Evolutionary conservation across 208 protist species (phyloP).

Genomic region (Leishmania tropica): DNA sequence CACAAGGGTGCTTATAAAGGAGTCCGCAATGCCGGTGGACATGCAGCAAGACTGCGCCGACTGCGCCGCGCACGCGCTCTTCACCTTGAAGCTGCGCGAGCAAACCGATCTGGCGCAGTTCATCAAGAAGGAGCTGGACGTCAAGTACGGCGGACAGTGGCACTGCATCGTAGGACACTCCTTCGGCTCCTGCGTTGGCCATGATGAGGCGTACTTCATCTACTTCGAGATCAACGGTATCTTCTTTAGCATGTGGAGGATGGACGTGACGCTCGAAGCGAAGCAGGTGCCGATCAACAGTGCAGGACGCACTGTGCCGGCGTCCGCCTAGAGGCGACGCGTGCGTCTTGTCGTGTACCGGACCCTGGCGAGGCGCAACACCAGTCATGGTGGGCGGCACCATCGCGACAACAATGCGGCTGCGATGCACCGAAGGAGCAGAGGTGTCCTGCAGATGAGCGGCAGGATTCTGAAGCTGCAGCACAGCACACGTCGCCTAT

Average conservation of each 20-base stretch:
- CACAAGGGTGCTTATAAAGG: conserved; percentile 66
- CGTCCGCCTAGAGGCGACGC: neutral
- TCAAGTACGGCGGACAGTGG: conserved; percentile 98
- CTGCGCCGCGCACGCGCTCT: conserved; percentile 77
- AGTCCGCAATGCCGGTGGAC: conserved; percentile 80
- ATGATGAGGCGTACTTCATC: conserved; percentile 98
- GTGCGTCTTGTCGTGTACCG: neutral
- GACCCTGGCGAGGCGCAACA: neutral
- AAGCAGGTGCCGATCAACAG: conserved; percentile 1
- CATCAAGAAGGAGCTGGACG: conserved; percentile 99
- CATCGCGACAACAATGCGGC: neutral
- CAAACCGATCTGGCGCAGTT: conserved; percentile 99
- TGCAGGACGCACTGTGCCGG: neutral
- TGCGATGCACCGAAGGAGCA: neutral
- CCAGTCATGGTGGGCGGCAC: neutral
- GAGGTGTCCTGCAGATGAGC: neutral
- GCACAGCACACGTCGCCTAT: neutral
- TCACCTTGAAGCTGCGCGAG: conserved; percentile 52
- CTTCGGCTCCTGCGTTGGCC: conserved; percentile 99
- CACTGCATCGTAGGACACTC: conserved; percentile 99
- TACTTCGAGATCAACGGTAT: conserved; percentile 99
- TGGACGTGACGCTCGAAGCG: conserved; percentile 36
- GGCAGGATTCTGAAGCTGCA: neutral
- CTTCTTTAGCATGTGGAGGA: conserved; percentile 97
- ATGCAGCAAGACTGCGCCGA: conserved; percentile 90